A percentile compares a stretch with the other conserved stretches of the same genome.
phyloP scores from a whole-genome alignment of 306 rosid genomes.

The Erythrophleum fordii region DNA sequence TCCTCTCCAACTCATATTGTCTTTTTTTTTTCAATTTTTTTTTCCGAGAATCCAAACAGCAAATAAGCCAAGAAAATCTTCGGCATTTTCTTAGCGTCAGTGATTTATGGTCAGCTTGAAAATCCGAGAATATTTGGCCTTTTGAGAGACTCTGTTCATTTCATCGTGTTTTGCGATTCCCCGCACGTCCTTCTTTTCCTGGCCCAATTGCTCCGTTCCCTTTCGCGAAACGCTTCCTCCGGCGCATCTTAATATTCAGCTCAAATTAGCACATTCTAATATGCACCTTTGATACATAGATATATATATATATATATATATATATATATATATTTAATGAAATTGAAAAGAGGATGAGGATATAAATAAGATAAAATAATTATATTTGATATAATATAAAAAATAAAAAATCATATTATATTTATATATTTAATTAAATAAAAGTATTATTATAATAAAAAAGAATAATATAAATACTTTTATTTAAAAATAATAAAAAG shows the following conservation, averaged over 20 bases:
- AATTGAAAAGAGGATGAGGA: no score
- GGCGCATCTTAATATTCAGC: conserved; percentile 29
- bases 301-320: no score
- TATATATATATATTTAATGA: no score
- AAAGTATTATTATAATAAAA: no score
- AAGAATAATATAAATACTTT: no score
- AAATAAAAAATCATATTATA: no score
- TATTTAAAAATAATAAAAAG: no score
- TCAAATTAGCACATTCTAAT: not conserved
- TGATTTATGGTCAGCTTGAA: conserved; percentile 41
- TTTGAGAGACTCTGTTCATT: conserved; percentile 37
- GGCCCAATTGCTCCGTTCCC: conserved; percentile 9
- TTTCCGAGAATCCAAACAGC: conserved; percentile 54
- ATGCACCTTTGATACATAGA: no score
- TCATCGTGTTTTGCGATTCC: conserved; percentile 59
- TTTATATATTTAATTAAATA: no score
- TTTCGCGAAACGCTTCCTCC: conserved; percentile 33
- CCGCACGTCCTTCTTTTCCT: conserved; percentile 4
- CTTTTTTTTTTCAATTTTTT: not conserved
- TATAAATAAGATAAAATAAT: no score
- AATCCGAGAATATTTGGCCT: conserved; percentile 45
- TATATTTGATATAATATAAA: no score
- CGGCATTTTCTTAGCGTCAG: conserved; percentile 19
- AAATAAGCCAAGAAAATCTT: conserved; percentile 49
- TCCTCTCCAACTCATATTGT: conserved; percentile 6